These are phyloP conservation scores for Boechera divaricarpa DNA, from an alignment of 345 rosid species.

Conservation along the genomic window DNA sequence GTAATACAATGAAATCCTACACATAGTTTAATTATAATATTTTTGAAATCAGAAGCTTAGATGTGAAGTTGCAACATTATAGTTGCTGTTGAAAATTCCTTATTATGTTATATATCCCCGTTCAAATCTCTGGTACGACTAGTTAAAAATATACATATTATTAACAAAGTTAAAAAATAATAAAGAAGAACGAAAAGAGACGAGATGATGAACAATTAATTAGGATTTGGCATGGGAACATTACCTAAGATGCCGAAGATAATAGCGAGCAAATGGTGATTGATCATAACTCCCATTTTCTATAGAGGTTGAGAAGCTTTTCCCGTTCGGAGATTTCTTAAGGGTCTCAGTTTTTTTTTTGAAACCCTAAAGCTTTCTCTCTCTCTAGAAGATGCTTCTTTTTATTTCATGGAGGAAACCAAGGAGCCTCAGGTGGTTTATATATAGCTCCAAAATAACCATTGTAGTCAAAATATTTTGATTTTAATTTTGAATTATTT, in stretches of 20 bases:
- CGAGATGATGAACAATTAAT: not conserved
- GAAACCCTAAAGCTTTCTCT: slow-evolving; percentile 48
- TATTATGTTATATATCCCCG: not conserved
- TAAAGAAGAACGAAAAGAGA: not conserved
- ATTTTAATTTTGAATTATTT: slow-evolving; percentile 5
- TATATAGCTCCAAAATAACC: slow-evolving; percentile 49
- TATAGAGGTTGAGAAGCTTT: slow-evolving; percentile 19
- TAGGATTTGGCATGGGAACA: not conserved
- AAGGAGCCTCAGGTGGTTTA: slow-evolving; percentile 39
- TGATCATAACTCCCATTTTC: slow-evolving; percentile 49
- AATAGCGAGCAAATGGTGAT: slow-evolving; percentile 49
- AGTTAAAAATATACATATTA: not conserved
- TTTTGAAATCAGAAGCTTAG: not conserved
- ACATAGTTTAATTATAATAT: not conserved
- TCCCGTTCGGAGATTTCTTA: slow-evolving; percentile 22
- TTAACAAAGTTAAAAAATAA: slow-evolving; percentile 9
- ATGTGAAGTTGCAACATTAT: slow-evolving; percentile 34
- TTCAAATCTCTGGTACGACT: not conserved
- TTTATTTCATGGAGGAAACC: slow-evolving; percentile 35
- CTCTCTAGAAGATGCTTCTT: slow-evolving; percentile 36
- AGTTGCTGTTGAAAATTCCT: slow-evolving; percentile 22
- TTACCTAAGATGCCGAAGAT: slow-evolving; percentile 83
- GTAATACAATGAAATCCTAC: slow-evolving; percentile 19
- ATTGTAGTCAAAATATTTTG: slow-evolving; percentile 28
- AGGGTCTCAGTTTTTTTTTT: slow-evolving; percentile 30